These are phyloP conservation scores for Blumeria graminis DNA, from an alignment of 2,329 filamentous ascomycete species.

Conservation along the genomic window DNA sequence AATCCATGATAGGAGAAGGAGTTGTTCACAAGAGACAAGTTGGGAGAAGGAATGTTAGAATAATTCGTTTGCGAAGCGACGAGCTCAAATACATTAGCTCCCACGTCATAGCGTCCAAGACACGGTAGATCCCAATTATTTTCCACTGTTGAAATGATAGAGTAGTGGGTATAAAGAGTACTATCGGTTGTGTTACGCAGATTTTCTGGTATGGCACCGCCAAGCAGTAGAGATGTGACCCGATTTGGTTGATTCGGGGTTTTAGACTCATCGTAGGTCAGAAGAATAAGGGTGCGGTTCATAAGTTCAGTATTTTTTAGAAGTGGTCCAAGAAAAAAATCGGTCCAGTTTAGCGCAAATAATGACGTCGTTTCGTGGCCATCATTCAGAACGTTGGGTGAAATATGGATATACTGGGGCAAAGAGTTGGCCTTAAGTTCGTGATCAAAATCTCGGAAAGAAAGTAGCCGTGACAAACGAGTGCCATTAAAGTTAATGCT, in stretches of 20 bases:
- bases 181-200: conserved; percentile 26
- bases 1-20: conserved; percentile 21
- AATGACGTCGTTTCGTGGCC: conserved; percentile 33
- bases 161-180: conserved; percentile 24
- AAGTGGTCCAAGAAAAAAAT: conserved; percentile 27
- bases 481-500: conserved; percentile 25
- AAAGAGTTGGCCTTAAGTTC: conserved; percentile 30
- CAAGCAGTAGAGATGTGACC: conserved; percentile 28
- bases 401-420: conserved; percentile 41
- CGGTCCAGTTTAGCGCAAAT: conserved; percentile 26
- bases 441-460: conserved; percentile 33
- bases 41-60: conserved; percentile 9
- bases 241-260: conserved; percentile 27
- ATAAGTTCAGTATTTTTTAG: conserved; percentile 26
- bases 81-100: conserved; percentile 16
- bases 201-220: conserved; percentile 24
- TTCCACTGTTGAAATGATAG: conserved; percentile 19
- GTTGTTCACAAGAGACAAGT: conserved; percentile 20
- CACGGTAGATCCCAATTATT: conserved; percentile 21
- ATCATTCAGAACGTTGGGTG: conserved; percentile 39
- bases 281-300: conserved; percentile 27
- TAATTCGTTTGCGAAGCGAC: conserved; percentile 13
- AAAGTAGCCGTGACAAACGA: conserved; percentile 33
- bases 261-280: conserved; percentile 34
- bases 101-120: conserved; percentile 21